These are phyloP conservation scores for Durusdinium trenchii DNA, from an alignment of 73 alveolate species.

Conservation along the genomic window DNA sequence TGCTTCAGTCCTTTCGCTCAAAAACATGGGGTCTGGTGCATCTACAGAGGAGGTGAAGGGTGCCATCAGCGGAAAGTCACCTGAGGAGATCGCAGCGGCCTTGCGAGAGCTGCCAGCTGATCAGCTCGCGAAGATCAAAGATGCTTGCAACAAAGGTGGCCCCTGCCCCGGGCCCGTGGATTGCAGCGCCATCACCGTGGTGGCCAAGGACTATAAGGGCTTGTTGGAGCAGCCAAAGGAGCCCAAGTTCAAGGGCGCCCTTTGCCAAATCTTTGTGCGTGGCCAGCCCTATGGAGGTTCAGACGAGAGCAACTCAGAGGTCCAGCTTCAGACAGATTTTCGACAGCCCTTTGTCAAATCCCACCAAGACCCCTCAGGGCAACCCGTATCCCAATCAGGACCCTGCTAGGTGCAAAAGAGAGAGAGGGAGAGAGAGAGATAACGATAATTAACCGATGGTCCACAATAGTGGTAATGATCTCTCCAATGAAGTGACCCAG, in stretches of 20 bases:
- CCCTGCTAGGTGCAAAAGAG: no score
- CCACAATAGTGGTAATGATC: no score
- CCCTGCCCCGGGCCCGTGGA: slow-evolving; percentile 3
- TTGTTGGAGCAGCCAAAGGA: background rate
- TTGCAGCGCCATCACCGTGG: background rate
- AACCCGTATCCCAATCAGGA: no score
- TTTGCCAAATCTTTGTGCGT: slow-evolving; percentile 36
- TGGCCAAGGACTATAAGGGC: slow-evolving; percentile 20
- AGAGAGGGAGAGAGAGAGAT: no score
- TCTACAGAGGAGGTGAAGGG: background rate
- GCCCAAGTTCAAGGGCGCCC: slow-evolving; percentile 26
- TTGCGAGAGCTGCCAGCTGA: slow-evolving; percentile 7
- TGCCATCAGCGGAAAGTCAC: background rate
- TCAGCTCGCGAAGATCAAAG: slow-evolving; percentile 21
- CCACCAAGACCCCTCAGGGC: no score
- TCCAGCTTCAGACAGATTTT: no score
- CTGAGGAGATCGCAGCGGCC: background rate
- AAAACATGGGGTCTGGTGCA: background rate
- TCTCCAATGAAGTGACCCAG: no score
- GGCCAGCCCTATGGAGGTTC: slow-evolving; percentile 44
- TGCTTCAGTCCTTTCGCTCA: background rate
- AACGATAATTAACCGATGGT: no score
- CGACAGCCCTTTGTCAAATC: no score
- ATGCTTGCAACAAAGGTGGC: background rate
- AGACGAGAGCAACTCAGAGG: slow-evolving; percentile 29